Evolutionary conservation across 768 basidiomycete species (phyloP), one percentile per base, ranked within the genome.

Genomic region (Agrocybe pediades): DNA sequence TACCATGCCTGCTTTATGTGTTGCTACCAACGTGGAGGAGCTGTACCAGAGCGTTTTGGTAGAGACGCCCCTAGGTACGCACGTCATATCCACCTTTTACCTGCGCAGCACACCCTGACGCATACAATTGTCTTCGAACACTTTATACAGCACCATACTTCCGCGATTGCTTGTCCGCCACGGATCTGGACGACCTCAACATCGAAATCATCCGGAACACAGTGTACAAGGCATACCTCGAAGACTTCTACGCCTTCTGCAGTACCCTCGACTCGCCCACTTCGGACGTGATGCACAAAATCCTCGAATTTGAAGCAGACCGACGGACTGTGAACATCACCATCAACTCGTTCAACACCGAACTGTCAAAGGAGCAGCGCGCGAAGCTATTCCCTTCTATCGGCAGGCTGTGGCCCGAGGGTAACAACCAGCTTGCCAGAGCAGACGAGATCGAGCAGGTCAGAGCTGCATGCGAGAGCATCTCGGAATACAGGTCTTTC

Each of bases 141-240:
- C n/a, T n/a, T 48, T 29, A 16, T 39, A 8, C 49, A 82, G 97
- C 97, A 1, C 93, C 94, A 7, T 99, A 98, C 76, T 99, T 99
- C 82, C 88, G 92, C 21, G 90, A 93, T 62, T 98, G 95, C 68
- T 81, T 98, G 21, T 90, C 95, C 29, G 96, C 97, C 16, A 85
- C 90, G 41, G 97, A 99, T 69, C 84, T 99, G 43, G 97, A 99
- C 68, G 97, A 98, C 69, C 86, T 98, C 53, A 98, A 99, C 77
- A 98, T 99, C 65, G 97, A 99, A 76, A 97, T 99, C 73, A 95
- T 99, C 72, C 92, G 97, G 41, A 98, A 98, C 74, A 95, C 96
- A 1, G 89, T 99, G 29, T 98, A 98, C 83, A 98, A 97, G 71
- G 89, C 95, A 16, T 99, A 99, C 73, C 88, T 99, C 53, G 96